phyloP scores from a whole-genome alignment of 2,329 filamentous ascomycete species.

The Acephala macrosclerotiorum region DNA sequence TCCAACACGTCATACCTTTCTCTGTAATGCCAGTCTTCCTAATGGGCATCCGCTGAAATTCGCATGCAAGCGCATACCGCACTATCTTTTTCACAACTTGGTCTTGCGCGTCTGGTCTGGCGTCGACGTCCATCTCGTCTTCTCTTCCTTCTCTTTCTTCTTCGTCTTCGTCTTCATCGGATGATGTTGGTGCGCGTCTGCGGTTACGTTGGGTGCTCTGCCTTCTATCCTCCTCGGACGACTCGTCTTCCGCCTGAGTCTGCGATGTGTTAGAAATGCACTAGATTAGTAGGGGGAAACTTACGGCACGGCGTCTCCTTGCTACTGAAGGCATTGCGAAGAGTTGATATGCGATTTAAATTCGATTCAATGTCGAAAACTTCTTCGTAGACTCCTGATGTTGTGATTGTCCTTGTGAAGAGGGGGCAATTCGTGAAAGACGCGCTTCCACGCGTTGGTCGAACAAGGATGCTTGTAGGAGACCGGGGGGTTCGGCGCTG shows the following conservation, averaged over 20 bases:
- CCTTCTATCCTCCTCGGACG: slow-evolving; percentile 36
- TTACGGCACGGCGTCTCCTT: slow-evolving; percentile 37
- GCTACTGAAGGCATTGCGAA: slow-evolving; percentile 37
- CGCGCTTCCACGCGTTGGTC: background rate
- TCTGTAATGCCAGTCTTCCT: slow-evolving; percentile 68
- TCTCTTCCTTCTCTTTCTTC: slow-evolving; percentile 29
- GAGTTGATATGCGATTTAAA: background rate
- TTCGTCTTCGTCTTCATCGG: slow-evolving; percentile 41
- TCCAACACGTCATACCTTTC: slow-evolving; percentile 54
- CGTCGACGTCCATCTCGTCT: slow-evolving; percentile 38
- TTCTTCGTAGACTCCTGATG: background rate
- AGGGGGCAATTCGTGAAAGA: slow-evolving; percentile 1
- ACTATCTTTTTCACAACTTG: slow-evolving; percentile 71
- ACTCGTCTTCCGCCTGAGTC: slow-evolving; percentile 38
- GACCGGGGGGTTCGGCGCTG: background rate
- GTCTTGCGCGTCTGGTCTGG: slow-evolving; percentile 41
- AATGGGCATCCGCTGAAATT: slow-evolving; percentile 67
- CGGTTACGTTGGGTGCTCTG: slow-evolving; percentile 37
- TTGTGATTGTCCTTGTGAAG: background rate
- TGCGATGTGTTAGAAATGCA: slow-evolving; percentile 21
- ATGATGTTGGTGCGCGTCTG: slow-evolving; percentile 27
- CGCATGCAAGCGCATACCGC: slow-evolving; percentile 72
- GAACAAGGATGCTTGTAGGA: background rate
- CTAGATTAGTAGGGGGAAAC: slow-evolving; percentile 1
- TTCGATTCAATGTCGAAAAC: background rate